phyloP scores from a whole-genome alignment of 345 rosid genomes.

The Crucihimalaya himalaica region DNA sequence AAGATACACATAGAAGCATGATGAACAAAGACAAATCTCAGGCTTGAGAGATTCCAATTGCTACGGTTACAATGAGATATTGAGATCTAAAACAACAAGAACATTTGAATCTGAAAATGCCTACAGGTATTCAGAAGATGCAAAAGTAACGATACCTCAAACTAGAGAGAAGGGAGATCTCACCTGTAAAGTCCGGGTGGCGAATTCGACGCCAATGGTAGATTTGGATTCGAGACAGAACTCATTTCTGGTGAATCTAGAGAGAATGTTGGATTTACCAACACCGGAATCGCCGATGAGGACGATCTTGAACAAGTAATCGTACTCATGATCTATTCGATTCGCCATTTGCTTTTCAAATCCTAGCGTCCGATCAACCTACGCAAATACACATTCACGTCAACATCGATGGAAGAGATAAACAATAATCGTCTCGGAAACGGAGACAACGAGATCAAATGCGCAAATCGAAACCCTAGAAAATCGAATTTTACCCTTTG shows the following conservation, averaged over 20 bases:
- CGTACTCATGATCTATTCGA: conserved; percentile 65
- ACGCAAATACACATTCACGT: conserved; percentile 18
- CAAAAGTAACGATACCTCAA: background rate
- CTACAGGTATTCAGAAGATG: too few species aligned
- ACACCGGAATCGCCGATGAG: conserved; percentile 79
- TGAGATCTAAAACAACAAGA: conserved; percentile 12
- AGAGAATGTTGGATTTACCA: conserved; percentile 76
- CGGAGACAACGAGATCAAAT: background rate
- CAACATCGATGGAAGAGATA: background rate
- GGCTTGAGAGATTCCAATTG: background rate
- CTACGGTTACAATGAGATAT: background rate
- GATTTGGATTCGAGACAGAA: conserved; percentile 76
- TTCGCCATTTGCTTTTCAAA: conserved; percentile 51
- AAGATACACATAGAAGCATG: conserved; percentile 1
- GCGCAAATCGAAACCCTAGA: background rate
- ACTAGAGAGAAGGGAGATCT: background rate
- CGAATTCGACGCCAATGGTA: conserved; percentile 76
- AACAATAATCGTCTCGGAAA: background rate
- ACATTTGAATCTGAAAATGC: background rate
- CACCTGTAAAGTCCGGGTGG: conserved; percentile 66
- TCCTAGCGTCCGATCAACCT: conserved; percentile 41
- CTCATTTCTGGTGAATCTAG: conserved; percentile 71
- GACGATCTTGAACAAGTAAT: conserved; percentile 75
- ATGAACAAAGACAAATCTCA: background rate
- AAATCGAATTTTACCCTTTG: conserved; percentile 20